These are phyloP conservation scores for Synchytrium microbalum DNA, from an alignment of 371 early-diverging fungal species.

Conservation along the genomic window DNA sequence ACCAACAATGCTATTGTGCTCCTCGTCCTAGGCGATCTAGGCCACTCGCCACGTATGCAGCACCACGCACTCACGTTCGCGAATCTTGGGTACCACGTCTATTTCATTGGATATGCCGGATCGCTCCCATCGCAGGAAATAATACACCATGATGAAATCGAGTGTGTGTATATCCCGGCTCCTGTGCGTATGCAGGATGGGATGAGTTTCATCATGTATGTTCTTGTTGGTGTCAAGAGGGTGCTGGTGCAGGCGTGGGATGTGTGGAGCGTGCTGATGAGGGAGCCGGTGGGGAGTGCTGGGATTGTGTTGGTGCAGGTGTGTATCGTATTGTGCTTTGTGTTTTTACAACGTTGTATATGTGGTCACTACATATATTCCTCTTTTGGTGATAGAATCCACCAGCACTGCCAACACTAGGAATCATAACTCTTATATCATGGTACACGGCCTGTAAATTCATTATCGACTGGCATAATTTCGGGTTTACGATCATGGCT, in stretches of 20 bases:
- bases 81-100: constrained; percentile 59
- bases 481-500: constrained; percentile 81
- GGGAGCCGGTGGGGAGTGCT: constrained; percentile 34
- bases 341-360: constrained; percentile 1
- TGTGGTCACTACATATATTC: constrained; percentile 2
- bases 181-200: constrained; percentile 24
- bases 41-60: constrained; percentile 91
- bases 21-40: background rate
- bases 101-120: constrained; percentile 78
- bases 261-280: constrained; percentile 33
- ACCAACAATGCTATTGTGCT: no score
- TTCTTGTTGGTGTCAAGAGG: constrained; percentile 20
- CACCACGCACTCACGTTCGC: constrained; percentile 83
- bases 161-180: constrained; percentile 10
- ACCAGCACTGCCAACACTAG: constrained; percentile 86
- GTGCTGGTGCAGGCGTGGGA: constrained; percentile 35
- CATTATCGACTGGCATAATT: constrained; percentile 97
- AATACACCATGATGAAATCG: constrained; percentile 3
- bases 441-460: constrained; percentile 54
- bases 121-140: constrained; percentile 16
- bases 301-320: constrained; percentile 81
- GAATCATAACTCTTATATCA: constrained; percentile 59
- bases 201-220: constrained; percentile 8
- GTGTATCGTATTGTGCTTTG: constrained; percentile 13
- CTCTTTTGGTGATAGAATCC: constrained; percentile 83